Percentiles rank a stretch among this genome's conserved stretches.
These are phyloP conservation scores for Blastobotrys malaysiensis DNA, from an alignment of 1,139 yeast genomes.

Conservation along the genomic window DNA sequence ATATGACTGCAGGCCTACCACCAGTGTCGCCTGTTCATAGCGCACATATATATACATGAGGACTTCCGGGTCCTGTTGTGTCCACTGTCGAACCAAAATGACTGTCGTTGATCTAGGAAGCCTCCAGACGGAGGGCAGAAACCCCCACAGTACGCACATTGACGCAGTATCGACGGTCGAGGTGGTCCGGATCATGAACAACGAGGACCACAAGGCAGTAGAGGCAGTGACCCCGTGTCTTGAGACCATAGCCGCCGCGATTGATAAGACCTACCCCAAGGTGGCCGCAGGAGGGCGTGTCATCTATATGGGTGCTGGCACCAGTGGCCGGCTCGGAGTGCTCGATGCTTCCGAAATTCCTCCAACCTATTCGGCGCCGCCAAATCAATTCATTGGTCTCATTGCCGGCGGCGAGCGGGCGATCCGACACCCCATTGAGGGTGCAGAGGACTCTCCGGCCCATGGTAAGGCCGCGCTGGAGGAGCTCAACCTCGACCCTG, in stretches of 20 bases:
- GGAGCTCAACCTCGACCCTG: conserved; percentile 15
- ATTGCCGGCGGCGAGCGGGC: conserved; percentile 34
- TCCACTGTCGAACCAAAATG: not conserved
- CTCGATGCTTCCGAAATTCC: conserved; percentile 32
- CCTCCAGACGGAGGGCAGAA: conserved; percentile 25
- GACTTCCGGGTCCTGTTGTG: not conserved
- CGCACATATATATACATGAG: not conserved
- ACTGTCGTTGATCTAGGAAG: conserved; percentile 14
- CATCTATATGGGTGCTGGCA: conserved; percentile 32
- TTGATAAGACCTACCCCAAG: conserved; percentile 27
- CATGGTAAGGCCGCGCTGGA: conserved; percentile 18
- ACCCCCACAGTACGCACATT: conserved; percentile 20
- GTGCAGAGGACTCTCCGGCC: conserved; percentile 26
- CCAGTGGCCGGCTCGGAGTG: conserved; percentile 30
- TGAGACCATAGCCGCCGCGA: conserved; percentile 23
- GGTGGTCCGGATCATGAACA: conserved; percentile 24
- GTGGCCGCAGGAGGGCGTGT: conserved; percentile 27
- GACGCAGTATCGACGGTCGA: conserved; percentile 21
- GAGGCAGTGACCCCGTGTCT: conserved; percentile 19
- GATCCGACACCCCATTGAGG: conserved; percentile 29
- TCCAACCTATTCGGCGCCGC: conserved; percentile 32
- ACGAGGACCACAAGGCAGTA: conserved; percentile 24
- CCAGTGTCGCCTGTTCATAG: too few species aligned
- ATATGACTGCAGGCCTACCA: not conserved
- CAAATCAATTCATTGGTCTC: conserved; percentile 28